Evolutionary conservation across 106 monocot genomes (phyloP), one percentile per base, ranked within the genome.

Genomic region (Dactylorhiza incarnata): DNA sequence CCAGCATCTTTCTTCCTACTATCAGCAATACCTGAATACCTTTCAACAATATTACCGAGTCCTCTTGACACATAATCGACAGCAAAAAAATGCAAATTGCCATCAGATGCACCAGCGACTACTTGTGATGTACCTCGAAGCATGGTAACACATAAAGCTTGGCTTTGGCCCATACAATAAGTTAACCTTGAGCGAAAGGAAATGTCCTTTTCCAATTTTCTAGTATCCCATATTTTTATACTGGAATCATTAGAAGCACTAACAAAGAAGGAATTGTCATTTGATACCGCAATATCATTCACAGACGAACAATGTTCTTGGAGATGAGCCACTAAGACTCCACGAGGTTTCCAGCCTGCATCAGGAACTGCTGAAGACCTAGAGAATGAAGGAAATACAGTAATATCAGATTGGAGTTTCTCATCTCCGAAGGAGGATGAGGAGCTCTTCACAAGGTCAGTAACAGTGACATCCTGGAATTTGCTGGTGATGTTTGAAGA

Each of bases 141-240:
- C 89, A 91, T 91, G 24, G 87, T 78, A 55, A 91, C 78, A 59
- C 91, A 91, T 81, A 97, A 72, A 83, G 91, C 97, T 52, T 77
- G 74, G 66, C 80, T 79, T 16, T 86, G 83, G 75, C 87, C 87
- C 22, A 94, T 78, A 63, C 82, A 68, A 80, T 97, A 97, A 45
- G 97, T 97, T 78, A 97, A 81, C 68, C 97, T 94, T 68, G 97
- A 94, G 49, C 89, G 78, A 65, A 97, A 97, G 37, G 97, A 91
- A 49, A 97, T 94, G 73, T 94, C 97, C 68, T 91, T 97, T 73
- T 93, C 94, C 79, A 97, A 81, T 76, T 87, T 97, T 70, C 91
- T 89, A 7, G 94, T 94, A 80, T 97, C 97, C 97, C 97, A 97
- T 77, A 97, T 82, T 81, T 91, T 97, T 22, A 97, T 86, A 74